A percentile compares a stretch with the other conserved stretches of the same genome.
Evolutionary conservation across 2,329 filamentous ascomycete species (phyloP).

Genomic region (Xylaria polymorpha): DNA sequence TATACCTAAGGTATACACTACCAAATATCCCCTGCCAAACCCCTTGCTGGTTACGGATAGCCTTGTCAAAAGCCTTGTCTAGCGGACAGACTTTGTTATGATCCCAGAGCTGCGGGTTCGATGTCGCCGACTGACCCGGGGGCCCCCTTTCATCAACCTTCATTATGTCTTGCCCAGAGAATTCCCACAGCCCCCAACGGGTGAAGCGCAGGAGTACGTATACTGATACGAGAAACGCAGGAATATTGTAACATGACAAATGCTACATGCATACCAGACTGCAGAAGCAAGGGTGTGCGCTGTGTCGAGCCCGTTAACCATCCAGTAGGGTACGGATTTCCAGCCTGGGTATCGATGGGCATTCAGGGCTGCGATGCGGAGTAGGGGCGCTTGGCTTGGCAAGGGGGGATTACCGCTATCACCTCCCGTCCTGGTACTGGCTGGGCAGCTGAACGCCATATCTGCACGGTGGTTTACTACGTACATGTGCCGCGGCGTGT

Average conservation of each 20-base stretch:
- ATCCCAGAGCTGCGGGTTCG: conserved; percentile 31
- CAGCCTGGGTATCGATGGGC: conserved; percentile 20
- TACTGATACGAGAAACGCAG: conserved; percentile 37
- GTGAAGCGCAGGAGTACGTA: conserved; percentile 24
- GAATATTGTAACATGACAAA: conserved; percentile 41
- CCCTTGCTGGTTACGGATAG: conserved; percentile 4
- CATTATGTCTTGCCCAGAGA: conserved; percentile 8
- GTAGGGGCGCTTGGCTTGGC: conserved; percentile 35
- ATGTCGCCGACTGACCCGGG: conserved; percentile 20
- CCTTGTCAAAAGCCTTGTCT: conserved; percentile 25
- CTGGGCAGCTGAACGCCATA: conserved; percentile 35
- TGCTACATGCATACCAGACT: conserved; percentile 38
- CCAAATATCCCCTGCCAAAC: neutral
- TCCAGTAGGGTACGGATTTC: conserved; percentile 25
- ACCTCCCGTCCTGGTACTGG: conserved; percentile 13
- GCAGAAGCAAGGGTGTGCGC: conserved; percentile 29
- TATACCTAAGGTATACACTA: neutral
- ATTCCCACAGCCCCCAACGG: conserved; percentile 22
- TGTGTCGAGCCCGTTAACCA: conserved; percentile 22
- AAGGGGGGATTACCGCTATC: conserved; percentile 16
- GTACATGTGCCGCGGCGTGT: conserved; percentile 28
- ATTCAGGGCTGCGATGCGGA: conserved; percentile 36
- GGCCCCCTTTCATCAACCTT: conserved; percentile 12
- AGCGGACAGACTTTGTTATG: conserved; percentile 19
- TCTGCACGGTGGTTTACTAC: conserved; percentile 27